phyloP scores from a whole-genome alignment of 208 protist species.

The Hexamita inflata region DNA sequence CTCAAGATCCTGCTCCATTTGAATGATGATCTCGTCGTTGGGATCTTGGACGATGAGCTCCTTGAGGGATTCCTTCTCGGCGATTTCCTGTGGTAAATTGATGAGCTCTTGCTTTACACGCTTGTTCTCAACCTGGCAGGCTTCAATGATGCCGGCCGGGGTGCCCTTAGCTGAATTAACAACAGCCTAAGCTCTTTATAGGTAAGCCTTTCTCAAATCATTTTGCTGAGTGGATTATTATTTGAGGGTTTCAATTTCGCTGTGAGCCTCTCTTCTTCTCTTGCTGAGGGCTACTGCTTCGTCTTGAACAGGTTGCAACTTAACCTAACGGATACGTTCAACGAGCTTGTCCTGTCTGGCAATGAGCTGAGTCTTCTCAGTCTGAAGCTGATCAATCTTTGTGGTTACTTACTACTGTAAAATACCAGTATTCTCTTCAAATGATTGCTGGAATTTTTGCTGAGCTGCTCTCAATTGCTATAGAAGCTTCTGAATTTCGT shows the following conservation, averaged over 20 bases:
- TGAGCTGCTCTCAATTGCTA: constrained; percentile 3
- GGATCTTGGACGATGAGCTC: constrained; percentile 1
- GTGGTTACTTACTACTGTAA: neutral
- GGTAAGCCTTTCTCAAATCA: neutral
- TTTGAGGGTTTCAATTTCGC: neutral
- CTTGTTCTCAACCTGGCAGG: neutral
- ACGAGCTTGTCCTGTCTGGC: constrained; percentile 4
- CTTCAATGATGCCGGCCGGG: constrained; percentile 1
- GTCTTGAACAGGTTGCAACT: neutral
- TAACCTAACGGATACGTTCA: neutral
- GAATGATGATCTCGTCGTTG: neutral
- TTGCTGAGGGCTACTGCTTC: constrained; percentile 8
- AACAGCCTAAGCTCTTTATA: neutral
- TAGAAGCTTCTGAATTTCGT: constrained; percentile 5
- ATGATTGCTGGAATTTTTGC: neutral
- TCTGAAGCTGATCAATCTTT: neutral
- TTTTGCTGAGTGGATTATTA: neutral
- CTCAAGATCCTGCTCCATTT: constrained; percentile 17
- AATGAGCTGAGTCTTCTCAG: neutral
- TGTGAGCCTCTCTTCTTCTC: neutral
- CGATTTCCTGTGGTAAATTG: constrained; percentile 12
- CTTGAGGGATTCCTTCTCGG: neutral
- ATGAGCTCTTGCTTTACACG: constrained; percentile 10
- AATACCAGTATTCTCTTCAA: constrained; percentile 1
- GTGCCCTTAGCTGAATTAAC: constrained; percentile 24